A percentile compares a stretch with the other conserved stretches of the same genome.
Evolutionary conservation across 495 filamentous ascomycete genomes (phyloP).

Genomic region (Annulohypoxylon nitens): DNA sequence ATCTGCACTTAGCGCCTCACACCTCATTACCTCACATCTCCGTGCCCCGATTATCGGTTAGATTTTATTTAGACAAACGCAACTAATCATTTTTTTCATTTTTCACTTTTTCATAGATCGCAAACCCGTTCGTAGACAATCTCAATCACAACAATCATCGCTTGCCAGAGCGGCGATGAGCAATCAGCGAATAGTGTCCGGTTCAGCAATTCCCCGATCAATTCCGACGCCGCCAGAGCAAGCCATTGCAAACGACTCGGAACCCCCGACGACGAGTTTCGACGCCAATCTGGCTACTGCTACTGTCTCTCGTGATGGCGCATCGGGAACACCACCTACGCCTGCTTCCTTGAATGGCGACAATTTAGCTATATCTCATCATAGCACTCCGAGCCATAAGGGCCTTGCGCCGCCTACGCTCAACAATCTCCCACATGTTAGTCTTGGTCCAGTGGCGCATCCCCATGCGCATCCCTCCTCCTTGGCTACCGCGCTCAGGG

Average conservation of each 20-base stretch:
- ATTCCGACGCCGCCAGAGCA: conserved; percentile 35
- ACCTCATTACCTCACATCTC: conserved; percentile 16
- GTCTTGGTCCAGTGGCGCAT: conserved; percentile 48
- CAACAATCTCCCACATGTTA: conserved; percentile 43
- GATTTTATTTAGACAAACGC: conserved; percentile 11
- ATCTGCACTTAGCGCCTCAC: conserved; percentile 20
- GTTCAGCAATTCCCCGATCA: conserved; percentile 49
- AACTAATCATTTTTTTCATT: conserved; percentile 13
- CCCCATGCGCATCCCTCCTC: conserved; percentile 51
- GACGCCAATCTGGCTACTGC: conserved; percentile 33
- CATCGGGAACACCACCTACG: conserved; percentile 45
- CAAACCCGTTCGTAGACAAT: conserved; percentile 51
- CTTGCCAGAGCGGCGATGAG: conserved; percentile 67
- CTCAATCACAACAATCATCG: conserved; percentile 57
- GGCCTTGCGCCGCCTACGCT: conserved; percentile 45
- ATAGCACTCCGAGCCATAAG: conserved; percentile 29
- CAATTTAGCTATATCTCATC: conserved; percentile 27
- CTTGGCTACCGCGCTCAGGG: conserved; percentile 54
- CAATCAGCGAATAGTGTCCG: conserved; percentile 55
- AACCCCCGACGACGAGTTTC: conserved; percentile 38
- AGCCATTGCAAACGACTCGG: conserved; percentile 34
- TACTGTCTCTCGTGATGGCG: conserved; percentile 31
- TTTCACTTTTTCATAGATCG: conserved; percentile 28
- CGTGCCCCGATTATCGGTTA: conserved; percentile 42
- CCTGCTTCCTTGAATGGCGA: conserved; percentile 46